phyloP scores from a whole-genome alignment of 768 basidiomycete genomes.

The Cystofilobasidium ferigula region DNA sequence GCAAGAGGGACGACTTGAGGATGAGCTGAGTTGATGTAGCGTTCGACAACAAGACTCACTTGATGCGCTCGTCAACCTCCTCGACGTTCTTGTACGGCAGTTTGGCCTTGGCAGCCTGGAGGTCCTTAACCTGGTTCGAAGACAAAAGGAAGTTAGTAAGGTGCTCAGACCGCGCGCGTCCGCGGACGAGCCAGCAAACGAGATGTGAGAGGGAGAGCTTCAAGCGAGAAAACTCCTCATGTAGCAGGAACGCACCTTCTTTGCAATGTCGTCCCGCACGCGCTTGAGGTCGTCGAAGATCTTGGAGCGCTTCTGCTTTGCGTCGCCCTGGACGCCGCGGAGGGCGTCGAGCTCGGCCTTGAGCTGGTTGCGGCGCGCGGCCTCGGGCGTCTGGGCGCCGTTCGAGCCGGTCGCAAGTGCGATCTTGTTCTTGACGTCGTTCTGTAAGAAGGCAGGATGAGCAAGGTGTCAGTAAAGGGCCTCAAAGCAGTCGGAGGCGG shows the following conservation, averaged over 20 bases:
- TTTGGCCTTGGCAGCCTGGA: constrained; percentile 70
- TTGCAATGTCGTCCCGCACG: constrained; percentile 63
- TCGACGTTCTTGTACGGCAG: constrained; percentile 63
- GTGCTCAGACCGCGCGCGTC: constrained; percentile 1
- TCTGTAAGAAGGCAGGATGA: constrained; percentile 40
- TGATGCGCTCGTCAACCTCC: constrained; percentile 78
- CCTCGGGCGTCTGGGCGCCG: constrained; percentile 49
- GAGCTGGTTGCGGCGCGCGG: constrained; percentile 61
- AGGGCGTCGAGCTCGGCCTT: constrained; percentile 70
- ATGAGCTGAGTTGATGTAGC: neutral
- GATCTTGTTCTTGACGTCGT: constrained; percentile 65
- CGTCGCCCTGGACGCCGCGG: constrained; percentile 63
- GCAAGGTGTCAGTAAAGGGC: neutral
- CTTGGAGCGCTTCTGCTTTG: constrained; percentile 51
- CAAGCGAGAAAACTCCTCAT: neutral
- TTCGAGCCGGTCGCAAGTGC: constrained; percentile 36
- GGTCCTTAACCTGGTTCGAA: constrained; percentile 66
- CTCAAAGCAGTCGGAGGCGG: neutral
- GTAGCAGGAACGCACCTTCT: constrained; percentile 51
- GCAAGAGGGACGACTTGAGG: neutral
- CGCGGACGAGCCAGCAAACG: neutral
- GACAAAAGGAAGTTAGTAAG: neutral
- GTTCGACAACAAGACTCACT: constrained; percentile 41
- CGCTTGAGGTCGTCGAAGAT: constrained; percentile 65
- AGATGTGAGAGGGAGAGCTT: neutral